Conservation (phyloP, 2,329 filamentous ascomycete species). For the Stylonectria norvegica region DNA sequence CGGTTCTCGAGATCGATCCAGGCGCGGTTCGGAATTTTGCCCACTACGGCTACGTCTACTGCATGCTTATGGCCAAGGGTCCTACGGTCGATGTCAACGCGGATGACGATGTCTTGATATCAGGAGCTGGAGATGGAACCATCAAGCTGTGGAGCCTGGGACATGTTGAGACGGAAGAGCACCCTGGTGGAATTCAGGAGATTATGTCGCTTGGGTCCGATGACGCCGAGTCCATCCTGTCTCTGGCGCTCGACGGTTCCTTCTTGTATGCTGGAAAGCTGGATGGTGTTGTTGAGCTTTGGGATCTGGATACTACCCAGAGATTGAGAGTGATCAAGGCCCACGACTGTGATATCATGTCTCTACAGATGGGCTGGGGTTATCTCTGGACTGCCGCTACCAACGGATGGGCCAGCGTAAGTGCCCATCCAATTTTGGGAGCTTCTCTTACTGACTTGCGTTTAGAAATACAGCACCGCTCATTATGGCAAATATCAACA, state of each 20-base stretch:
- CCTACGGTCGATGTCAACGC: conserved; percentile 63
- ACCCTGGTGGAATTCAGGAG: conserved; percentile 62
- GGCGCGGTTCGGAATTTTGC: conserved; percentile 83
- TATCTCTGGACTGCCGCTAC: conserved; percentile 85
- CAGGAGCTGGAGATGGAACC: conserved; percentile 87
- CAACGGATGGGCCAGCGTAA: conserved; percentile 80
- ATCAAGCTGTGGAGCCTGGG: conserved; percentile 87
- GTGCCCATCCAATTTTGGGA: conserved; percentile 20
- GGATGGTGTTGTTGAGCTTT: conserved; percentile 85
- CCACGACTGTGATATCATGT: conserved; percentile 78
- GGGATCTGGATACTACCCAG: conserved; percentile 94
- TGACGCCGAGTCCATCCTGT: conserved; percentile 65
- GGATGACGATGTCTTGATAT: conserved; percentile 79
- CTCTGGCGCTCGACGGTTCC: conserved; percentile 80
- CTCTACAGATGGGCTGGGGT: conserved; percentile 79
- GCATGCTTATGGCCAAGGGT: conserved; percentile 82
- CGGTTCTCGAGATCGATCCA: conserved; percentile 73
- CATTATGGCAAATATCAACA: conserved; percentile 58
- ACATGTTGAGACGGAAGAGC: conserved; percentile 34
- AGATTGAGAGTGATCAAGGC: conserved; percentile 82
- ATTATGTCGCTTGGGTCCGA: conserved; percentile 63
- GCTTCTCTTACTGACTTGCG: conserved; percentile 1
- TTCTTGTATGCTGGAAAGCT: conserved; percentile 90
- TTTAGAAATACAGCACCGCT: conserved; percentile 63
- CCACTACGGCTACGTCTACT: conserved; percentile 93